Evolutionary conservation across 179 eudicot genomes (phyloP).

Genomic region (Vitellaria paradoxa): DNA sequence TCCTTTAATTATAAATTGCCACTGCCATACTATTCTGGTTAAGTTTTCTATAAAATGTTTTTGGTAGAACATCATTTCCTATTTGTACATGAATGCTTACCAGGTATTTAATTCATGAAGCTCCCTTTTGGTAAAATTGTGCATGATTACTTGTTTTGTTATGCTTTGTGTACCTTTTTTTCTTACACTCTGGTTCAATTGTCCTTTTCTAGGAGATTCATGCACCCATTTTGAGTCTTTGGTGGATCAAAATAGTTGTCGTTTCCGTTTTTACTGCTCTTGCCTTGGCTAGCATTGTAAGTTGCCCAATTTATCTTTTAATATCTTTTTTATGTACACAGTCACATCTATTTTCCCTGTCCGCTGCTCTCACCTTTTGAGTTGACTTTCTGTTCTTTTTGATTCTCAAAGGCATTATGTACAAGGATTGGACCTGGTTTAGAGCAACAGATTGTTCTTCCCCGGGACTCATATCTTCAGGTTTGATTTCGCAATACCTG

Average conservation of each 20-base stretch:
- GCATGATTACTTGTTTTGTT: neutral
- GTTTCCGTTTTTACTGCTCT: conserved; percentile 66
- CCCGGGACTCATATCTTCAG: conserved; percentile 98
- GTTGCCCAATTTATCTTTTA: conserved; percentile 16
- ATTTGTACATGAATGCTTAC: too few species aligned
- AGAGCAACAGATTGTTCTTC: conserved; percentile 97
- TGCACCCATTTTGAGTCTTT: conserved; percentile 80
- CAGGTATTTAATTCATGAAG: too few species aligned
- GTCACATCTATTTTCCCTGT: neutral
- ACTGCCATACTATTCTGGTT: too few species aligned
- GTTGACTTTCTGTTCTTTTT: conserved; percentile 3
- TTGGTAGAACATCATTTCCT: too few species aligned
- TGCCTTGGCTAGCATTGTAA: conserved; percentile 93
- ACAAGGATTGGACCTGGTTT: conserved; percentile 96
- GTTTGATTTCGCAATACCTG: conserved; percentile 28
- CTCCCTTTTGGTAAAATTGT: neutral
- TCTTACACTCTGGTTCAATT: too few species aligned
- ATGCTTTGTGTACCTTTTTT: neutral
- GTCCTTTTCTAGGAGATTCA: conserved; percentile 68
- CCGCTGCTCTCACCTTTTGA: neutral
- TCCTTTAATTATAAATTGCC: too few species aligned
- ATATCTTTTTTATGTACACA: neutral
- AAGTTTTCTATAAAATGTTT: too few species aligned
- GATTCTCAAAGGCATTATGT: conserved; percentile 66
- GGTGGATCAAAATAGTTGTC: conserved; percentile 82